A percentile compares a stretch with the other conserved stretches of the same genome.
phyloP scores from a whole-genome alignment of 805 yeast genomes.

The Cyberlindnera samutprakarnensis region DNA sequence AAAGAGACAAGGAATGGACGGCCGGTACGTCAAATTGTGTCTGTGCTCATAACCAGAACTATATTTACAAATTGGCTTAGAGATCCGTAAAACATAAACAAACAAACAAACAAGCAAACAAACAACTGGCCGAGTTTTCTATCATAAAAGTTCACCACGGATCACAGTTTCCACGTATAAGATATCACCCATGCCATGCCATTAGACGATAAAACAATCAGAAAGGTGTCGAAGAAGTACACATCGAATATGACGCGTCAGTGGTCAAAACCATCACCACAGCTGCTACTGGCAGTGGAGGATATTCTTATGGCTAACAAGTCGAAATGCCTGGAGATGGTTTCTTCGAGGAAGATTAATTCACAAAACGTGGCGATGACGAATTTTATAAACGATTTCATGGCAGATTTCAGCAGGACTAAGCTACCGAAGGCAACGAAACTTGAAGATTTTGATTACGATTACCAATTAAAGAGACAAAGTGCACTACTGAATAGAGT shows the following conservation, averaged over 20 bases:
- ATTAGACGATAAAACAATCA: constrained; percentile 10
- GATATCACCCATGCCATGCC: constrained; percentile 1
- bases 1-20: too few relatives aligned
- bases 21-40: too few relatives aligned
- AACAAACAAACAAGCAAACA: too few relatives aligned
- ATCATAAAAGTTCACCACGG: too few relatives aligned
- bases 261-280: constrained; percentile 13
- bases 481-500: constrained; percentile 10
- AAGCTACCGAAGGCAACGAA: constrained; percentile 12
- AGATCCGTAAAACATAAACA: too few relatives aligned
- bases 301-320: constrained; percentile 13
- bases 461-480: constrained; percentile 14
- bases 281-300: constrained; percentile 7
- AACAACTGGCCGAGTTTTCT: too few relatives aligned
- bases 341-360: constrained; percentile 3
- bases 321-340: constrained; percentile 8
- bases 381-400: constrained; percentile 8
- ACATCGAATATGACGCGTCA: constrained; percentile 5
- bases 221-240: constrained; percentile 15
- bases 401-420: constrained; percentile 5
- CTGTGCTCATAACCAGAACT: too few relatives aligned
- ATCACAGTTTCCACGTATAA: too few relatives aligned
- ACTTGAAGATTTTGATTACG: constrained; percentile 14
- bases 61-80: too few relatives aligned
- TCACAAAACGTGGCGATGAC: constrained; percentile 5